phyloP scores from a whole-genome alignment of 108 stramenopile species.

The Aureococcus anophagefferens region DNA sequence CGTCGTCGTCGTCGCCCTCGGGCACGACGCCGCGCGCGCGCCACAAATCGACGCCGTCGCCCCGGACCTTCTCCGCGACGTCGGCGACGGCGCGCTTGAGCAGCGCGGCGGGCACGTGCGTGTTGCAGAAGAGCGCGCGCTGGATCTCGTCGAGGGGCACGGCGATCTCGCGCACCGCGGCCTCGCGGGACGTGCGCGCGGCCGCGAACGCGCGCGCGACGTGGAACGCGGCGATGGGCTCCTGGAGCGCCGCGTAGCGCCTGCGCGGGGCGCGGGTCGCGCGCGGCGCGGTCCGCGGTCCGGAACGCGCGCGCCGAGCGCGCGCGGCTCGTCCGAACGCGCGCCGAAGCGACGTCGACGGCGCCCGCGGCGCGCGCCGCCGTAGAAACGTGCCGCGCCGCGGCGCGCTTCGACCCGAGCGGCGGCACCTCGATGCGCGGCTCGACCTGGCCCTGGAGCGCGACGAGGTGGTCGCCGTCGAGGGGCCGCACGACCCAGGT shows the following conservation, averaged over 20 bases:
- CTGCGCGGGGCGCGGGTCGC: too few relatives aligned
- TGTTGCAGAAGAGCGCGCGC: background rate
- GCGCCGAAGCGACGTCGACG: too few relatives aligned
- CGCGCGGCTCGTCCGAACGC: too few relatives aligned
- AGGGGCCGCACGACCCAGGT: too few relatives aligned
- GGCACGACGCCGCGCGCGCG: background rate
- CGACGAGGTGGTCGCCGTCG: too few relatives aligned
- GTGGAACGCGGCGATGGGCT: background rate
- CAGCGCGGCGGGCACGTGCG: background rate
- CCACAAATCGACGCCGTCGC: background rate
- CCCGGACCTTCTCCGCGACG: background rate
- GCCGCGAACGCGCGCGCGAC: background rate
- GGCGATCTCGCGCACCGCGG: background rate
- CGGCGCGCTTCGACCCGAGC: background rate
- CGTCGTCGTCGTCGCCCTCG: background rate
- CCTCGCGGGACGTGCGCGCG: background rate
- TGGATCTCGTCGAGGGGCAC: background rate
- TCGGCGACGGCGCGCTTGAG: background rate
- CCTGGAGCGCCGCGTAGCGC: background rate
- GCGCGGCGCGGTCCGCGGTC: too few relatives aligned
- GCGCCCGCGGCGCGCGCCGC: too few relatives aligned
- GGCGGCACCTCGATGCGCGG: background rate
- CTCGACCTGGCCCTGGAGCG: background rate
- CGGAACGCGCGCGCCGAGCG: too few relatives aligned
- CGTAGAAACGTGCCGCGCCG: too few relatives aligned